Evolutionary conservation across 2,329 filamentous ascomycete genomes (phyloP).

Genomic region (Lomentospora prolificans): DNA sequence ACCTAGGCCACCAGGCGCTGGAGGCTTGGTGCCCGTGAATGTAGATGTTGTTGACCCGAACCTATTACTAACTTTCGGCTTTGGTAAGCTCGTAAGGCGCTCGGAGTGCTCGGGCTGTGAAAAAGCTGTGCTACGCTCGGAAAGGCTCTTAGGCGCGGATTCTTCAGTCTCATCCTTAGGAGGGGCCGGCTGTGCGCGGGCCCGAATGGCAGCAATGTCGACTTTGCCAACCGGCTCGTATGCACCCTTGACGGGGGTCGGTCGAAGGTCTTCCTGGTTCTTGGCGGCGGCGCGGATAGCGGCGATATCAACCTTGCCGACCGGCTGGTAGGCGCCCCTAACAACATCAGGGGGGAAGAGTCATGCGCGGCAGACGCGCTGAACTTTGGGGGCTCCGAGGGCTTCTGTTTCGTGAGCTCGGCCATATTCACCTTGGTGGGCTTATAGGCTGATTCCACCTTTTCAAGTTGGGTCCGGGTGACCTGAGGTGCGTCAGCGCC

Average conservation of each 20-base stretch:
- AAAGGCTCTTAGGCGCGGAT: constrained; percentile 47
- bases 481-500: constrained; percentile 87
- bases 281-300: constrained; percentile 70
- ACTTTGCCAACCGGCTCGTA: constrained; percentile 96
- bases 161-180: constrained; percentile 26
- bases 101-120: constrained; percentile 52
- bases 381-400: constrained; percentile 27
- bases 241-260: constrained; percentile 76
- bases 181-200: constrained; percentile 61
- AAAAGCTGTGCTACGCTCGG: constrained; percentile 72
- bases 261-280: constrained; percentile 65
- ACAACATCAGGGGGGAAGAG: constrained; percentile 51
- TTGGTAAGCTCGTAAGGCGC: constrained; percentile 77
- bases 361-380: neutral
- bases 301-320: constrained; percentile 96
- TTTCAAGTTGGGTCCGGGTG: constrained; percentile 78
- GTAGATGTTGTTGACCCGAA: constrained; percentile 57
- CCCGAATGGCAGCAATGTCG: constrained; percentile 88
- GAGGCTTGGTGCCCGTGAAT: constrained; percentile 85
- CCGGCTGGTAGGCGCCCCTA: constrained; percentile 78
- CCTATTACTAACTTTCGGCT: constrained; percentile 89
- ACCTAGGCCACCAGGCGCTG: constrained; percentile 60
- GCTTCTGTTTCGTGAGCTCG: constrained; percentile 66
- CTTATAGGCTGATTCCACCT: constrained; percentile 85
- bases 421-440: constrained; percentile 93